A percentile compares a stretch with the other conserved stretches of the same genome.
phyloP scores from a whole-genome alignment of 2,329 filamentous ascomycete species.

The Colletotrichum lentis region DNA sequence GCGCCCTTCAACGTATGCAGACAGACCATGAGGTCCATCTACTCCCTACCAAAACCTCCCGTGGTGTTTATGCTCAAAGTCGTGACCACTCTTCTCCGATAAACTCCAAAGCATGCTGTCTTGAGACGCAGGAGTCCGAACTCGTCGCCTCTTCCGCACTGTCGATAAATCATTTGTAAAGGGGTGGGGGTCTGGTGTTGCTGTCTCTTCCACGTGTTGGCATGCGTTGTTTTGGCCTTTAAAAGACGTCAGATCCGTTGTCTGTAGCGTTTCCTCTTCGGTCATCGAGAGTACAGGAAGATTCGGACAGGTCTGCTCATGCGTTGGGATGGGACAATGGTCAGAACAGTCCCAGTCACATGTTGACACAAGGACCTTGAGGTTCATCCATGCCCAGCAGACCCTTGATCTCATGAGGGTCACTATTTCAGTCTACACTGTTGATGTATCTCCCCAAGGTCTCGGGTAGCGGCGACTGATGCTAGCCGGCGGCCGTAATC shows the following conservation, averaged over 20 bases:
- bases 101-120: neutral
- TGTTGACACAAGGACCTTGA: neutral
- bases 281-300: neutral
- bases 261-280: neutral
- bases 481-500: slow-evolving; percentile 21
- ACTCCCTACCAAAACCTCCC: neutral
- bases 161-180: neutral
- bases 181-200: neutral
- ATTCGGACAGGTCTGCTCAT: neutral
- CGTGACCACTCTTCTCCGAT: neutral
- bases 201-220: neutral
- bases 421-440: neutral
- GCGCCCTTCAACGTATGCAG: neutral
- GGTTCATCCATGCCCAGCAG: slow-evolving; percentile 1
- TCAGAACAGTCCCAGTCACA: neutral
- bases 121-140: neutral
- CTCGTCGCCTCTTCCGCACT: neutral
- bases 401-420: neutral
- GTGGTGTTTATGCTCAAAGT: neutral
- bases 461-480: neutral
- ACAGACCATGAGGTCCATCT: neutral
- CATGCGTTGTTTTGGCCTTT: neutral
- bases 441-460: neutral
- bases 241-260: neutral
- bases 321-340: neutral